phyloP scores from a whole-genome alignment of 768 basidiomycete genomes.

The Dioszegia aurantiaca region DNA sequence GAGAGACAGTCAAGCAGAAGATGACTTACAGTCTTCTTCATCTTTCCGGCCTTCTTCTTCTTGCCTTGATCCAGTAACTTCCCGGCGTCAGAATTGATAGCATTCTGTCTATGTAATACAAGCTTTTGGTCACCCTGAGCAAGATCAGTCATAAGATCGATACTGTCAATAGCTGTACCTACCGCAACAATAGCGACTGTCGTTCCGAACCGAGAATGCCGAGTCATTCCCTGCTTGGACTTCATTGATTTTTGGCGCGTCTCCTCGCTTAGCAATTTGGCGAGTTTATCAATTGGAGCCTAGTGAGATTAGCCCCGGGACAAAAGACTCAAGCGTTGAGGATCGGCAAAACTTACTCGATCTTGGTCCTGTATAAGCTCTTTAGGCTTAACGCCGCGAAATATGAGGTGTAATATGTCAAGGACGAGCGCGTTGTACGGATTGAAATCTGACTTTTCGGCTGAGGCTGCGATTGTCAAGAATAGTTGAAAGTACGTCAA shows the following conservation, averaged over 20 bases:
- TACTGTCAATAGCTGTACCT: slow-evolving; percentile 10
- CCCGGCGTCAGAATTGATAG: slow-evolving; percentile 59
- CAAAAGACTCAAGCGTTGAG: neutral
- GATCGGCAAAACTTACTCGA: slow-evolving; percentile 39
- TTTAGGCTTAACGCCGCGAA: slow-evolving; percentile 70
- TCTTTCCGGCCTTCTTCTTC: slow-evolving; percentile 34
- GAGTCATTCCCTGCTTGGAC: slow-evolving; percentile 62
- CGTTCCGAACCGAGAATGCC: slow-evolving; percentile 95
- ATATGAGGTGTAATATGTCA: slow-evolving; percentile 88
- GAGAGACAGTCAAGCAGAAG: neutral
- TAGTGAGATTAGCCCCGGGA: slow-evolving; percentile 41
- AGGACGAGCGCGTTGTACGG: slow-evolving; percentile 84
- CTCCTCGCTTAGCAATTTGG: slow-evolving; percentile 74
- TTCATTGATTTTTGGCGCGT: slow-evolving; percentile 62
- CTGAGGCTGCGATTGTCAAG: slow-evolving; percentile 78
- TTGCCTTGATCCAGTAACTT: slow-evolving; percentile 47
- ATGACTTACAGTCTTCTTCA: slow-evolving; percentile 29
- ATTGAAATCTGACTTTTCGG: slow-evolving; percentile 74
- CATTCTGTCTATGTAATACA: slow-evolving; percentile 81
- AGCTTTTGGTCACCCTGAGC: slow-evolving; percentile 52
- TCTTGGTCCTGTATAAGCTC: slow-evolving; percentile 53
- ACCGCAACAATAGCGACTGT: slow-evolving; percentile 75
- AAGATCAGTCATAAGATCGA: neutral
- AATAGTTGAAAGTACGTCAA: slow-evolving; percentile 73
- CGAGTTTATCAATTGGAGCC: slow-evolving; percentile 63